Conservation (phyloP, 2,329 filamentous ascomycete species). For the Ophioceras dolichostomum region DNA sequence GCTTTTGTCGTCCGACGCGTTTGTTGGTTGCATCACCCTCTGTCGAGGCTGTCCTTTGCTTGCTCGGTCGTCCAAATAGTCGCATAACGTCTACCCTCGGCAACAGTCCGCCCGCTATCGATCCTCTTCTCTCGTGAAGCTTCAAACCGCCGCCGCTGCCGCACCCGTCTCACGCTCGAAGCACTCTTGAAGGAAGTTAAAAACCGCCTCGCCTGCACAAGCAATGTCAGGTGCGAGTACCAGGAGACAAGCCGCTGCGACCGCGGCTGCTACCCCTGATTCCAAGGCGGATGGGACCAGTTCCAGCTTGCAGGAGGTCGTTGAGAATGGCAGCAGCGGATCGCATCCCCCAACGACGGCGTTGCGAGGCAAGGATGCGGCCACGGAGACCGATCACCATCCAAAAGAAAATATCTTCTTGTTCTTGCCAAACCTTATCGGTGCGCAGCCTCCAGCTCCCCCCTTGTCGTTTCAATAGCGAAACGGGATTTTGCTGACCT, state of each 20-base stretch:
- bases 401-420: slow-evolving; percentile 65
- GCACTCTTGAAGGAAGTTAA: too few relatives aligned
- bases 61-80: too few relatives aligned
- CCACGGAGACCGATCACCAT: too few relatives aligned
- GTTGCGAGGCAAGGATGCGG: too few relatives aligned
- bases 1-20: too few relatives aligned
- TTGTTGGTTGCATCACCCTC: too few relatives aligned
- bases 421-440: slow-evolving; percentile 73
- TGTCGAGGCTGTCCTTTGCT: too few relatives aligned
- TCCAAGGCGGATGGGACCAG: slow-evolving; percentile 1
- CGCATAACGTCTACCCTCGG: too few relatives aligned
- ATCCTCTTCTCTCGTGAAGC: too few relatives aligned
- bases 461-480: neutral
- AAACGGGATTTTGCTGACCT: neutral
- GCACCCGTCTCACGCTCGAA: too few relatives aligned
- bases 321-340: slow-evolving; percentile 28
- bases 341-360: slow-evolving; percentile 10
- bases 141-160: too few relatives aligned
- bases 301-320: slow-evolving; percentile 16
- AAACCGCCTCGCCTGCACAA: slow-evolving; percentile 1
- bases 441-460: slow-evolving; percentile 22
- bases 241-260: slow-evolving; percentile 13
- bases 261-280: slow-evolving; percentile 12
- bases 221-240: slow-evolving; percentile 16
- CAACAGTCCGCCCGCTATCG: too few relatives aligned